These are phyloP conservation scores for Sporobolomyces phaffii DNA, from an alignment of 768 basidiomycete species.

Conservation along the genomic window DNA sequence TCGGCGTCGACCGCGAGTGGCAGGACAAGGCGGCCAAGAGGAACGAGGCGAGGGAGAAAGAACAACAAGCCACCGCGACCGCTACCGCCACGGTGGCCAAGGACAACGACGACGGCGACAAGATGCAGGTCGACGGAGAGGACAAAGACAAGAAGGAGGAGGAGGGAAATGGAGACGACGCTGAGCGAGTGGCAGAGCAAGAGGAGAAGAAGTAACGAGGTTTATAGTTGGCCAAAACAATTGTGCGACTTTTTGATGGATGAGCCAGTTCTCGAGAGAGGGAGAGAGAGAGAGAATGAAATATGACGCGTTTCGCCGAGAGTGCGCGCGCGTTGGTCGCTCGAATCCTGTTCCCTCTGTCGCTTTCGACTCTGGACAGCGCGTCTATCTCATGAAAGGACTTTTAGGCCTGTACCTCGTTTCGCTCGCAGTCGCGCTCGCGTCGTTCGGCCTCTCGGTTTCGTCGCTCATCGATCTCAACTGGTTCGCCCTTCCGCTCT, in stretches of 20 bases:
- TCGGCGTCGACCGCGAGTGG: conserved; percentile 23
- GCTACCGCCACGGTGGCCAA: not conserved
- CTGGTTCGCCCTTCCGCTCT: not conserved
- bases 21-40: conserved; percentile 2
- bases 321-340: not conserved
- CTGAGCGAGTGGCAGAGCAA: not conserved
- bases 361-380: not conserved
- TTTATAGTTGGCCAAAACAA: no score
- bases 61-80: not conserved
- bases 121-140: not conserved
- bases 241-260: no score
- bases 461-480: not conserved
- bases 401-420: conserved; percentile 7
- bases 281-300: not conserved
- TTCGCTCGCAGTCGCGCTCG: not conserved
- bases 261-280: no score
- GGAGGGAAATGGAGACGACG: not conserved
- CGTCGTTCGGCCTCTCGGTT: conserved; percentile 2
- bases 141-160: not conserved
- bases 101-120: not conserved
- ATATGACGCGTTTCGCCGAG: no score
- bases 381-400: conserved; percentile 19
- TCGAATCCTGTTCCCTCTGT: not conserved
- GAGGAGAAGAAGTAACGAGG: no score
- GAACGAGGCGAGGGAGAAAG: not conserved